These are phyloP conservation scores for Tylopilus felleus DNA, from an alignment of 768 basidiomycete genomes.

Conservation along the genomic window DNA sequence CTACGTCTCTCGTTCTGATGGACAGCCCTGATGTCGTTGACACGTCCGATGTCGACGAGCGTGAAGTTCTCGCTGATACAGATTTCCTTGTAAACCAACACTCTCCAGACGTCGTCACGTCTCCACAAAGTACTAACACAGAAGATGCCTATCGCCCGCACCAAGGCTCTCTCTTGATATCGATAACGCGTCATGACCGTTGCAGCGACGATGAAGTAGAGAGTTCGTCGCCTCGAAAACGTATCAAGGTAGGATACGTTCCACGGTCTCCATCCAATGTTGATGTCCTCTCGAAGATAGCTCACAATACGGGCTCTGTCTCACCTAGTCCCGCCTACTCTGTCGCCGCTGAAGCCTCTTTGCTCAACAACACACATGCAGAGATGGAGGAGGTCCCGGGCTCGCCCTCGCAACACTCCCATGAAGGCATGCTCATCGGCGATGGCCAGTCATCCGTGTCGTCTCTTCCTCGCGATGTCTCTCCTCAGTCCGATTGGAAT, in stretches of 20 bases:
- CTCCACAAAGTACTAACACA: conserved; percentile 1
- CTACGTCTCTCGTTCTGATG: conserved; percentile 7
- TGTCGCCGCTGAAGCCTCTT: not conserved
- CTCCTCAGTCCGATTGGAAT: conserved; percentile 10
- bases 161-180: not conserved
- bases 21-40: conserved; percentile 46
- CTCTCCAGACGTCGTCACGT: not conserved
- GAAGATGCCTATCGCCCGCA: not conserved
- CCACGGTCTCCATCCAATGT: not conserved
- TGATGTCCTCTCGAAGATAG: conserved; percentile 20
- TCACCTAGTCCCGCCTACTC: not conserved
- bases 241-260: conserved; percentile 31
- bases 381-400: not conserved
- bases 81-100: not conserved
- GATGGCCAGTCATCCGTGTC: not conserved
- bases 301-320: conserved; percentile 5
- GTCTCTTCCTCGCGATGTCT: not conserved
- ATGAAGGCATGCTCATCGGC: not conserved
- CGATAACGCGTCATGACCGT: not conserved
- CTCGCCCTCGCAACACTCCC: not conserved
- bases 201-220: conserved; percentile 11
- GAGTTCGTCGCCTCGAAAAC: conserved; percentile 34
- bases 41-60: conserved; percentile 64
- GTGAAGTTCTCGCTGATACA: conserved; percentile 39
- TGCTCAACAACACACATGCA: not conserved